These are phyloP conservation scores for Datura wrightii DNA, from an alignment of 257 asterid species.

Conservation along the genomic window DNA sequence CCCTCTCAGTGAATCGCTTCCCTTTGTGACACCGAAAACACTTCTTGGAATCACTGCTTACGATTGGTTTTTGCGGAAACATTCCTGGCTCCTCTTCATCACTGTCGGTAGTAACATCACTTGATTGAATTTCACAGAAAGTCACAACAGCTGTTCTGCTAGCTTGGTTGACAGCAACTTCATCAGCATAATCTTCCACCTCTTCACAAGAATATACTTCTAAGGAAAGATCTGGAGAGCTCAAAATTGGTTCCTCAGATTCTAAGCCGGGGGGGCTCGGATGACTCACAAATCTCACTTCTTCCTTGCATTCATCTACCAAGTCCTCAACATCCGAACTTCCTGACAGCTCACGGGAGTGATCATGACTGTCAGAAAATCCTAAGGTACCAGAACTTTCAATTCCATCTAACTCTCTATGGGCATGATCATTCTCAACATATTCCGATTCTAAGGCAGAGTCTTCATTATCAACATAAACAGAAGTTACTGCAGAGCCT, in stretches of 20 bases:
- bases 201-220: slow-evolving; percentile 42
- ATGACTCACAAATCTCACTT: slow-evolving; percentile 17
- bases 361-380: slow-evolving; percentile 56
- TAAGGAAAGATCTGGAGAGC: slow-evolving; percentile 39
- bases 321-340: slow-evolving; percentile 73
- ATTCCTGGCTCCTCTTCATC: slow-evolving; percentile 39
- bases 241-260: slow-evolving; percentile 38
- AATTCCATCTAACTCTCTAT: slow-evolving; percentile 42
- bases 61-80: slow-evolving; percentile 47
- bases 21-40: slow-evolving; percentile 68
- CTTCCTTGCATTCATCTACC: slow-evolving; percentile 40
- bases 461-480: slow-evolving; percentile 33
- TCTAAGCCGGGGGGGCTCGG: slow-evolving; percentile 33
- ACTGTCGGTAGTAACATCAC: slow-evolving; percentile 45
- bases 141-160: slow-evolving; percentile 51
- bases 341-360: slow-evolving; percentile 49
- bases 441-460: slow-evolving; percentile 32
- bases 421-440: slow-evolving; percentile 27
- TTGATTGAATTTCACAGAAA: slow-evolving; percentile 49
- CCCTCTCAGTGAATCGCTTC: slow-evolving; percentile 65
- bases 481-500: slow-evolving; percentile 30
- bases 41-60: slow-evolving; percentile 54
- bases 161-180: slow-evolving; percentile 40
- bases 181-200: slow-evolving; percentile 44
- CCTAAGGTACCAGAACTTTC: slow-evolving; percentile 69